Evolutionary conservation across 2,329 filamentous ascomycete genomes (phyloP).

Genomic region (Dactylellina cionopaga): DNA sequence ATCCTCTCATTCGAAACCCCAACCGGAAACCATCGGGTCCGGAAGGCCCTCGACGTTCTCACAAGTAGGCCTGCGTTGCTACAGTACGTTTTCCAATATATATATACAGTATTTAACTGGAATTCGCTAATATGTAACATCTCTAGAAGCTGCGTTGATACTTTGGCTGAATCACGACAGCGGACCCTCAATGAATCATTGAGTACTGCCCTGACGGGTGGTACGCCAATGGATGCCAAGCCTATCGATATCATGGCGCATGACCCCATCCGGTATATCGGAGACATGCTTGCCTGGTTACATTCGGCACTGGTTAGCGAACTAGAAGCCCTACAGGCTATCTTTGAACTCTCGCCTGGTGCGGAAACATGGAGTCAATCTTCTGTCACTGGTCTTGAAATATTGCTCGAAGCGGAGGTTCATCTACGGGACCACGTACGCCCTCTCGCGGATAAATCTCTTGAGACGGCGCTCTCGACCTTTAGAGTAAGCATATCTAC

Average conservation of each 20-base stretch:
- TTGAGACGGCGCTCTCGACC: conserved; percentile 54
- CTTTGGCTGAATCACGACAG: conserved; percentile 89
- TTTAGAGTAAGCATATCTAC: conserved; percentile 50
- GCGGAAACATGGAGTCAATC: conserved; percentile 76
- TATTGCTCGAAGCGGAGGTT: conserved; percentile 69
- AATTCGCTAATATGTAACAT: conserved; percentile 6
- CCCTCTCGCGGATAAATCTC: conserved; percentile 79
- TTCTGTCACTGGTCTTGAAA: conserved; percentile 86
- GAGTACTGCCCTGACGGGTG: conserved; percentile 84
- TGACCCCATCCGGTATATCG: conserved; percentile 88
- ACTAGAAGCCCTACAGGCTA: conserved; percentile 85
- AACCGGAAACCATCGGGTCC: conserved; percentile 85
- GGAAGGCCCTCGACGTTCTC: conserved; percentile 83
- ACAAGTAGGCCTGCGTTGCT: conserved; percentile 90
- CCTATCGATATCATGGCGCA: conserved; percentile 95
- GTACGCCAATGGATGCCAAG: conserved; percentile 72
- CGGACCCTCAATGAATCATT: conserved; percentile 88
- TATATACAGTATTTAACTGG: neutral
- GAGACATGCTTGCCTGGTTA: conserved; percentile 97
- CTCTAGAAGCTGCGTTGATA: conserved; percentile 78
- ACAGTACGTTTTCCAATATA: conserved; percentile 63
- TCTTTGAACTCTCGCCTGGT: conserved; percentile 90
- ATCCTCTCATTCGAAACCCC: conserved; percentile 91
- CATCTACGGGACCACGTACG: conserved; percentile 64
- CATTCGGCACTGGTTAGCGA: conserved; percentile 95